Evolutionary conservation across 2,329 filamentous ascomycete genomes (phyloP), one percentile per base, ranked within the genome.

Genomic region (Cladosporium cucumerinum): DNA sequence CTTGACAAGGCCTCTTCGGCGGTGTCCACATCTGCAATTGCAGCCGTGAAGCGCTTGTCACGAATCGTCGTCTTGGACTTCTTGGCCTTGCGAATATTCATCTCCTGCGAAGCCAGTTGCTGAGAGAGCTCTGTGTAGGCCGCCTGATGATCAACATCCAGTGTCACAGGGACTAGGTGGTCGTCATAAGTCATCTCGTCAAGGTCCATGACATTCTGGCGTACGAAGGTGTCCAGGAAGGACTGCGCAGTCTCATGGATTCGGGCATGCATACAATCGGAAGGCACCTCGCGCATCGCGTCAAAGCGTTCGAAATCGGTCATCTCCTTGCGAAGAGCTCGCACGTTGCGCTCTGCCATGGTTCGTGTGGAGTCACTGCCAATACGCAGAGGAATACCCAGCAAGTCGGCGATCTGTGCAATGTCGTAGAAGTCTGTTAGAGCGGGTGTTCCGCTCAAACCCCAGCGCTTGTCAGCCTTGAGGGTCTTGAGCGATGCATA

Each of bases 381-480:
- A 23, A 82, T 73, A 2, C 85, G 86, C 0, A 90, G 75, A 54
- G 81, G 79, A 25, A 87, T 75, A 1, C 82, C 81, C 1, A 90
- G 72, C 18, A 88, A 81, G 1, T 76, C 77, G 0, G 86, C 85
- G 65, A 89, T 85, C 18, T 80, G 80, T 60, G 87, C 85, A 10
- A 89, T 78, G 67, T 88, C 85, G 0, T 82, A 80, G 69, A 87
- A 87, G 62, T 85, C 82, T 5, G 80, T 79, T 2, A 89, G 71
- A 0, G 81, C 79, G 1, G 87, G 87, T 0, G 87, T 90, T 3
- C 85, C 87, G 0, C 87, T 89, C 1, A 90, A 76, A 7, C 87
- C 78, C 87, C 87, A 89, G 62, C 81, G 82, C 48, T 83, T 85
- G 49, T 80, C 77, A 12, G 84, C 81, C 28, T 79, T 71, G 1